Evolutionary conservation across 2,329 filamentous ascomycete species (phyloP).

Genomic region (Fusarium oxysporum): DNA sequence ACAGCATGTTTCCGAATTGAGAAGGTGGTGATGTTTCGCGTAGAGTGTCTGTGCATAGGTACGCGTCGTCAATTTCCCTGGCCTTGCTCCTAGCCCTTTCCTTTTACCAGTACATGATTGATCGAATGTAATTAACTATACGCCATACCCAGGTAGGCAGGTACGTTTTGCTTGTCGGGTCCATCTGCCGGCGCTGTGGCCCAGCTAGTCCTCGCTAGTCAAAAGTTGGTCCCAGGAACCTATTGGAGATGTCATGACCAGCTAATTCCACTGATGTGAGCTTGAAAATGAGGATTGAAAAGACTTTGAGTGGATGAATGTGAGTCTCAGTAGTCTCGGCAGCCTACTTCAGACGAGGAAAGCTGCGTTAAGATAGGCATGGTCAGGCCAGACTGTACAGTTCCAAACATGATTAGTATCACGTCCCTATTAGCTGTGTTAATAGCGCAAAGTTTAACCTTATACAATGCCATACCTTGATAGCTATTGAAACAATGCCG

Average conservation of each 20-base stretch:
- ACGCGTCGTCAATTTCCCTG: background rate
- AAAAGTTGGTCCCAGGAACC: background rate
- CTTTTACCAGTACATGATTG: background rate
- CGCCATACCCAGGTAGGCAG: background rate
- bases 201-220: background rate
- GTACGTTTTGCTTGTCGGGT: background rate
- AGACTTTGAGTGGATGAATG: too few relatives aligned
- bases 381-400: background rate
- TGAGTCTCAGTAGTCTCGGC: too few relatives aligned
- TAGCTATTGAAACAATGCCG: background rate
- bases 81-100: background rate
- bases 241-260: background rate
- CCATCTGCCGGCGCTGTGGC: background rate
- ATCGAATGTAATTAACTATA: background rate
- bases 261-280: background rate
- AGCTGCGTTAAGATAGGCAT: fast-evolving
- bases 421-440: too few relatives aligned
- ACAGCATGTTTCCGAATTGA: fast-evolving
- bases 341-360: too few relatives aligned
- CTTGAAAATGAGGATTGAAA: background rate
- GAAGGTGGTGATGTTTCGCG: background rate
- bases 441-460: background rate
- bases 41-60: background rate
- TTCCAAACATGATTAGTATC: too few relatives aligned
- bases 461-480: background rate